phyloP scores from a whole-genome alignment of 495 filamentous ascomycete genomes.

The Annulohypoxylon bovei region DNA sequence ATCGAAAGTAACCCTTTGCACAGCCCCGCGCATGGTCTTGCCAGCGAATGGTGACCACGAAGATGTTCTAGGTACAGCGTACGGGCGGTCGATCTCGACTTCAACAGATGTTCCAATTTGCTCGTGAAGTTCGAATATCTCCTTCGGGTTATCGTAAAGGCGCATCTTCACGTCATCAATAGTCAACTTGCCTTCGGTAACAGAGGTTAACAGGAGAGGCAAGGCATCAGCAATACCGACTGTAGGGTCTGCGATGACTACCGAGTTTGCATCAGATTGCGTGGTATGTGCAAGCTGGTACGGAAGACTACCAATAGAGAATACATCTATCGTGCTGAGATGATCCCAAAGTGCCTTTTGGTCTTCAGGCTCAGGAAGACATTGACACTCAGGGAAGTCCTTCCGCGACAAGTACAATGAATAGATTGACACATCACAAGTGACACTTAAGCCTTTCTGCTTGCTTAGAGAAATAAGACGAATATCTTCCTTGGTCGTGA shows the following conservation, averaged over 20 bases:
- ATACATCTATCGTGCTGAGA: conserved; percentile 79
- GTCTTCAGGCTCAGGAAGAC: conserved; percentile 74
- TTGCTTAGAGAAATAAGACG: conserved; percentile 82
- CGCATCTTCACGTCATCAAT: conserved; percentile 76
- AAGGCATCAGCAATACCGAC: conserved; percentile 80
- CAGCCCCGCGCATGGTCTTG: conserved; percentile 73
- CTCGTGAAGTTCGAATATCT: conserved; percentile 88
- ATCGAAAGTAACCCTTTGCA: conserved; percentile 83
- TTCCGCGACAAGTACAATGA: conserved; percentile 79
- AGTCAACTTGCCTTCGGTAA: conserved; percentile 77
- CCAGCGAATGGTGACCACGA: conserved; percentile 82
- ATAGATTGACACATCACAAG: conserved; percentile 85
- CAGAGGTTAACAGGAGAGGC: conserved; percentile 80
- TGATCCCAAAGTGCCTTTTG: conserved; percentile 84
- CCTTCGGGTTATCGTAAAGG: conserved; percentile 83
- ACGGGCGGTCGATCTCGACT: conserved; percentile 76
- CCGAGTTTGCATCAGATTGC: conserved; percentile 51
- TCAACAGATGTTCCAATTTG: conserved; percentile 79
- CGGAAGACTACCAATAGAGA: conserved; percentile 84
- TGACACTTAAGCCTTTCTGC: conserved; percentile 83
- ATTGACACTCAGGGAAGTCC: conserved; percentile 75
- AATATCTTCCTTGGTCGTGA: conserved; percentile 85
- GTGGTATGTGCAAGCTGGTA: conserved; percentile 75
- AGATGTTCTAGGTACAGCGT: conserved; percentile 63
- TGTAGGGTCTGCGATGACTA: conserved; percentile 54